A percentile compares a stretch with the other conserved stretches of the same genome.
These are phyloP conservation scores for Heritiera littoralis DNA, from an alignment of 345 rosid genomes.

Conservation along the genomic window DNA sequence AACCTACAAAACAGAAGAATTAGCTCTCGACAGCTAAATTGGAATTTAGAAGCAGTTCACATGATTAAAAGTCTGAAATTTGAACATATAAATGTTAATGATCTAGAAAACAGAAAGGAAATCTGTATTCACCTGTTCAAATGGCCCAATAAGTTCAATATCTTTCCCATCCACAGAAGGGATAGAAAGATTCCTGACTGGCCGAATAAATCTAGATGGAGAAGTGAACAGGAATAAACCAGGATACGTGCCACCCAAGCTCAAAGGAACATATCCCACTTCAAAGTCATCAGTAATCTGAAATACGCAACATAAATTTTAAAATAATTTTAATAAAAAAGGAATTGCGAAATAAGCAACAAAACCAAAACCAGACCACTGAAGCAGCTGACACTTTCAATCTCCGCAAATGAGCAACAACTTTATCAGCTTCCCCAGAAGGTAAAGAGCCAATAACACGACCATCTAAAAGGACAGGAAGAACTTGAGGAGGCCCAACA, in stretches of 20 bases:
- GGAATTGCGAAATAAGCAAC: constrained; percentile 9
- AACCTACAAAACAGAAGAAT: constrained; percentile 51
- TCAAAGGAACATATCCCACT: constrained; percentile 91
- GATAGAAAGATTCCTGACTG: constrained; percentile 68
- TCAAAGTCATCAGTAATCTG: constrained; percentile 95
- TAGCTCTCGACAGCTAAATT: constrained; percentile 20
- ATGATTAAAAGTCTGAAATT: not conserved
- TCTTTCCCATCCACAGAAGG: constrained; percentile 41
- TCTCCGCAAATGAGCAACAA: constrained; percentile 74
- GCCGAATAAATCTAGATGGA: constrained; percentile 89
- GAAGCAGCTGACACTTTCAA: constrained; percentile 80
- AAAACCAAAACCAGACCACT: constrained; percentile 45
- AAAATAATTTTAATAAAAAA: not conserved
- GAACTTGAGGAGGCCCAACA: constrained; percentile 81
- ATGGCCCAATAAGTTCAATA: constrained; percentile 88
- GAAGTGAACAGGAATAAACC: constrained; percentile 81
- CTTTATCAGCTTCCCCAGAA: constrained; percentile 56
- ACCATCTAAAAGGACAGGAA: constrained; percentile 90
- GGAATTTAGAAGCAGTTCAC: constrained; percentile 18
- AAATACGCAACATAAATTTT: constrained; percentile 17
- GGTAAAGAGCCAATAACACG: constrained; percentile 72
- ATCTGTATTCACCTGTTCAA: constrained; percentile 76
- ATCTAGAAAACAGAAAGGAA: not conserved
- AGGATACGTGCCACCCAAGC: constrained; percentile 91
- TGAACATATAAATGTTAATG: not conserved